Percentiles rank a stretch among this genome's conserved stretches.
phyloP scores from a whole-genome alignment of 1,139 yeast genomes.

The Sugiyamaella paludigena region DNA sequence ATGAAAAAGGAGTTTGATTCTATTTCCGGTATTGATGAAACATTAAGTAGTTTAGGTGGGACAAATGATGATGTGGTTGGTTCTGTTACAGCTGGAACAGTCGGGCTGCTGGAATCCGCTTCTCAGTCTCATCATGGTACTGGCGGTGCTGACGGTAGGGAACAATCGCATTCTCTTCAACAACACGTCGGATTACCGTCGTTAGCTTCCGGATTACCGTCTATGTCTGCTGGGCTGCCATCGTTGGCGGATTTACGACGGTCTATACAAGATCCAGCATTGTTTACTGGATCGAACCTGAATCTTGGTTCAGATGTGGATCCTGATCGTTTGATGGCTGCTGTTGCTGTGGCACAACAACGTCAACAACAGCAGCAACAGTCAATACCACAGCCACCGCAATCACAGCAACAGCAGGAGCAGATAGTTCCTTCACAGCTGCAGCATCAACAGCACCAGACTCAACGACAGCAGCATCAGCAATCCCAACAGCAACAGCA shows the following conservation, averaged over 20 bases:
- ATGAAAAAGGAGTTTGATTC: constrained; percentile 10
- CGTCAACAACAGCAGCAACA: constrained; percentile 19
- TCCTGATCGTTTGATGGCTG: constrained; percentile 56
- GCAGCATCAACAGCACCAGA: constrained; percentile 15
- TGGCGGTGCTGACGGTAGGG: constrained; percentile 11
- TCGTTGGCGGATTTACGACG: not conserved
- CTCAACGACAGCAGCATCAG: constrained; percentile 10
- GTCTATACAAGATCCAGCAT: constrained; percentile 15
- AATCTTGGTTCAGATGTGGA: constrained; percentile 50
- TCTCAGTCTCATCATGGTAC: too few relatives aligned
- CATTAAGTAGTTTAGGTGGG: too few relatives aligned
- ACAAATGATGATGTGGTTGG: constrained; percentile 21
- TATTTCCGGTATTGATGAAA: too few relatives aligned
- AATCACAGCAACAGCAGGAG: constrained; percentile 13
- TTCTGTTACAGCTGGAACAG: constrained; percentile 20
- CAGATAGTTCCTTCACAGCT: too few relatives aligned
- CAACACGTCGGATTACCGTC: constrained; percentile 4
- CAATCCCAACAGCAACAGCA: constrained; percentile 8
- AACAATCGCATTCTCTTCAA: constrained; percentile 4
- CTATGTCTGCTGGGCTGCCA: too few relatives aligned
- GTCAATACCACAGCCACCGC: not conserved
- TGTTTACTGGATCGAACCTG: constrained; percentile 24
- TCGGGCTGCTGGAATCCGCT: constrained; percentile 20
- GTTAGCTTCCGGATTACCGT: too few relatives aligned
- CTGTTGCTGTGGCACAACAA: constrained; percentile 56